Evolutionary conservation across 306 rosid genomes (phyloP).

Genomic region (Mimosa bimucronata): DNA sequence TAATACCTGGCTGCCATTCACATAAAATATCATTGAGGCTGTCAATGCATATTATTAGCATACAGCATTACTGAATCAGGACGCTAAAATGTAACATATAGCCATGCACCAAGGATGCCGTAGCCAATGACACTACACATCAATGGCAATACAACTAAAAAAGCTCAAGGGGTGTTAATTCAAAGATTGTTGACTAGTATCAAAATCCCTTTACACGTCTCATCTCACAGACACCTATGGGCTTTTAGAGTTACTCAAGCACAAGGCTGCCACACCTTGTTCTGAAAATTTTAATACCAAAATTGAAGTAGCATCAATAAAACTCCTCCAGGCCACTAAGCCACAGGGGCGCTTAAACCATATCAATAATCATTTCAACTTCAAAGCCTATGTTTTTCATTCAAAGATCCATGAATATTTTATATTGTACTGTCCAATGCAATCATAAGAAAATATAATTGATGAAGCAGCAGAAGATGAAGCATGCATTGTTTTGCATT

Average conservation of each 20-base stretch:
- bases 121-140: background rate
- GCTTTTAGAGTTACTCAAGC: background rate
- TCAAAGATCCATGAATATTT: background rate
- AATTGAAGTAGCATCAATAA: background rate
- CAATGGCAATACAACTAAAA: background rate
- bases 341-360: background rate
- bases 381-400: background rate
- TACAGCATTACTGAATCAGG: background rate
- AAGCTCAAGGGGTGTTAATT: background rate
- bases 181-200: background rate
- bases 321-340: background rate
- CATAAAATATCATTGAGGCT: background rate
- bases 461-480: conserved; percentile 28
- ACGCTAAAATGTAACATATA: background rate
- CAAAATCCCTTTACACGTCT: background rate
- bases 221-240: background rate
- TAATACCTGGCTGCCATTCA: background rate
- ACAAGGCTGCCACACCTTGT: background rate
- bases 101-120: background rate
- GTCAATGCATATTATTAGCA: background rate
- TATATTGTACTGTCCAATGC: background rate
- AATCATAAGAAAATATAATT: background rate
- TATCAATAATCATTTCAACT: background rate
- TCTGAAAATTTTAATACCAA: background rate
- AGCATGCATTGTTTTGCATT: conserved; percentile 11